Percentiles rank a stretch among this genome's conserved stretches.
Evolutionary conservation across 2,329 filamentous ascomycete species (phyloP).

Genomic region (Tolypocladium tropicale): DNA sequence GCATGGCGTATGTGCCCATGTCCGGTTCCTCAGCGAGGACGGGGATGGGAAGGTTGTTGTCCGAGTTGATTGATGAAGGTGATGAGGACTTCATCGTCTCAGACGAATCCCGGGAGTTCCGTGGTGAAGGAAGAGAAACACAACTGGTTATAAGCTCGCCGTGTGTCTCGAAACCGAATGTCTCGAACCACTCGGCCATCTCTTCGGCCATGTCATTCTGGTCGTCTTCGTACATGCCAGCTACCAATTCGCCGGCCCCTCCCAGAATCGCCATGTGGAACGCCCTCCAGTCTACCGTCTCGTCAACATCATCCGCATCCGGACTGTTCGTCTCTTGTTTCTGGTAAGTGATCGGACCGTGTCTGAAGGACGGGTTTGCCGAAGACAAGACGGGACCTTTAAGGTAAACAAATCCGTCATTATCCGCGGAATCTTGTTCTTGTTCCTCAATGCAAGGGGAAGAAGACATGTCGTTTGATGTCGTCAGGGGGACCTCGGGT

Average conservation of each 20-base stretch:
- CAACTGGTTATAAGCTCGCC: slow-evolving; percentile 26
- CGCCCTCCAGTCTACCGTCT: slow-evolving; percentile 49
- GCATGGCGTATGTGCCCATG: slow-evolving; percentile 12
- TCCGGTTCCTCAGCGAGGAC: slow-evolving; percentile 22
- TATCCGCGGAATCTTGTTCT: neutral
- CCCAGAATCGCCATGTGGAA: slow-evolving; percentile 56
- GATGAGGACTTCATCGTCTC: slow-evolving; percentile 14
- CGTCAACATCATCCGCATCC: slow-evolving; percentile 29
- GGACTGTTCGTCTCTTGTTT: slow-evolving; percentile 31
- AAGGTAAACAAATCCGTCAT: slow-evolving; percentile 36
- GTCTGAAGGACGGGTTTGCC: slow-evolving; percentile 37
- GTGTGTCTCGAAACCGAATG: slow-evolving; percentile 33
- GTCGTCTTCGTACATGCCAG: slow-evolving; percentile 33
- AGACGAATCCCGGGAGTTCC: slow-evolving; percentile 7
- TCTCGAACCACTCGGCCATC: slow-evolving; percentile 40
- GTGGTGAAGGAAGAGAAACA: neutral
- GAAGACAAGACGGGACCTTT: slow-evolving; percentile 38
- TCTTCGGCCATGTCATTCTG: slow-evolving; percentile 30
- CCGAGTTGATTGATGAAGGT: slow-evolving; percentile 18
- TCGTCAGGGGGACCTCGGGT: slow-evolving; percentile 9
- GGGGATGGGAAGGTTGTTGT: slow-evolving; percentile 27
- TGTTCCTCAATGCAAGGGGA: neutral
- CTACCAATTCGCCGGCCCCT: slow-evolving; percentile 40
- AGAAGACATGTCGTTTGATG: neutral
- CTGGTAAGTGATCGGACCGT: slow-evolving; percentile 44